phyloP scores from a whole-genome alignment of 768 basidiomycete genomes.

The Dioszegia aurantiaca region DNA sequence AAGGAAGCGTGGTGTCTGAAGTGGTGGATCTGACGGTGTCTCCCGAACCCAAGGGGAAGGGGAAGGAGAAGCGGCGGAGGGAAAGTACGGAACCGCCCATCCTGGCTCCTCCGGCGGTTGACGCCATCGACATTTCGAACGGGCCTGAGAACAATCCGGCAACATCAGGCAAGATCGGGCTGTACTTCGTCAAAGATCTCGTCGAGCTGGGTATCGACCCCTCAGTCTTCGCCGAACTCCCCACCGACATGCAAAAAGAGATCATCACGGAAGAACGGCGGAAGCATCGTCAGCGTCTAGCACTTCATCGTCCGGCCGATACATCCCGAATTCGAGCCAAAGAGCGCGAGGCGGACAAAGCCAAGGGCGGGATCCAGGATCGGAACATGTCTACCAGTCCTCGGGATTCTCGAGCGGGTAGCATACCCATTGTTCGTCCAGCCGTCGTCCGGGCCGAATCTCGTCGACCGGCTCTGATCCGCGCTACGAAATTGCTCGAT shows the following conservation, averaged over 20 bases:
- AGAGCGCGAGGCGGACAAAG: conserved; percentile 17
- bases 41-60: conserved; percentile 9
- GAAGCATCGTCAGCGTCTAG: conserved; percentile 29
- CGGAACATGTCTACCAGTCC: conserved; percentile 34
- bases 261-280: conserved; percentile 58
- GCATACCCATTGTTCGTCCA: conserved; percentile 18
- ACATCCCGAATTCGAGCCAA: conserved; percentile 19
- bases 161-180: conserved; percentile 49
- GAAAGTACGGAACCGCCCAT: conserved; percentile 6
- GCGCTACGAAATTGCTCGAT: conserved; percentile 62
- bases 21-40: conserved; percentile 27
- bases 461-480: conserved; percentile 29
- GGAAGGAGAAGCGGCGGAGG: conserved; percentile 5
- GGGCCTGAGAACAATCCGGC: conserved; percentile 34
- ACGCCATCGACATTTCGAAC: neutral
- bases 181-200: conserved; percentile 60
- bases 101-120: neutral
- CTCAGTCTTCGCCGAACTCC: conserved; percentile 65
- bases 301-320: conserved; percentile 29
- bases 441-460: conserved; percentile 14
- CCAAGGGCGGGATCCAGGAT: conserved; percentile 17
- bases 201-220: conserved; percentile 68
- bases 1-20: conserved; percentile 11
- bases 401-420: conserved; percentile 54
- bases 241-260: conserved; percentile 68